A percentile compares a stretch with the other conserved stretches of the same genome.
phyloP scores from a whole-genome alignment of 1,284 basidiomycete genomes.

The Cronartium quercuum region DNA sequence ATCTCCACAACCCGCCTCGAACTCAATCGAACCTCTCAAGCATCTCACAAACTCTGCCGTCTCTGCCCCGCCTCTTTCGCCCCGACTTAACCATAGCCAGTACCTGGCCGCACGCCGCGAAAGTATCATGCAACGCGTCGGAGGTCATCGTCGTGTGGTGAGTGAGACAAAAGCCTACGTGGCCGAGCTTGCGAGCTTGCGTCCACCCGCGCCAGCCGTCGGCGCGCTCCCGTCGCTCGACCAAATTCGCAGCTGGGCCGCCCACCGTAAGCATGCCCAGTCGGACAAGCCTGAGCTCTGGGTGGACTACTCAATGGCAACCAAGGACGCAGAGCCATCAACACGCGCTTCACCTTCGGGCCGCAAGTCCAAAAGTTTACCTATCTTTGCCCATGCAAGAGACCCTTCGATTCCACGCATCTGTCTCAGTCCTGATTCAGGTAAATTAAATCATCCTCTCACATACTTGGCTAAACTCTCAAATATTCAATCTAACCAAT shows the following conservation, averaged over 20 bases:
- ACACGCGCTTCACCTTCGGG: not conserved
- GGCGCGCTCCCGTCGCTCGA: not conserved
- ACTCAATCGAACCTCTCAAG: not conserved
- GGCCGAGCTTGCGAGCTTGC: not conserved
- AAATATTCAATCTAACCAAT: not conserved
- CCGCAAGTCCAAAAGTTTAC: not conserved
- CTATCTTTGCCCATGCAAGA: not conserved
- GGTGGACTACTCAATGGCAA: too few species aligned
- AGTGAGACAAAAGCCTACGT: not conserved
- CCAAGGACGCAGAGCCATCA: too few species aligned
- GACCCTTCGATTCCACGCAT: not conserved
- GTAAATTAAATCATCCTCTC: not conserved
- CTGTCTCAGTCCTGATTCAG: slow-evolving; percentile 5
- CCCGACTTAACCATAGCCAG: not conserved
- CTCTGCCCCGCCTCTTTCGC: not conserved
- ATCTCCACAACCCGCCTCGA: not conserved
- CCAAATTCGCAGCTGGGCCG: slow-evolving; percentile 5
- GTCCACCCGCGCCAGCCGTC: not conserved
- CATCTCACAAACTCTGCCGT: not conserved
- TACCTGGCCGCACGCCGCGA: not conserved
- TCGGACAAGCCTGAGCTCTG: not conserved
- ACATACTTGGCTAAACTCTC: not conserved
- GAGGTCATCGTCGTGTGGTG: not conserved
- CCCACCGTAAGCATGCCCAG: not conserved
- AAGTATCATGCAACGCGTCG: not conserved